Base-by-base conservation (phyloP, 805 yeast genomes). In the Saccharomyces kudriavzevii region DNA sequence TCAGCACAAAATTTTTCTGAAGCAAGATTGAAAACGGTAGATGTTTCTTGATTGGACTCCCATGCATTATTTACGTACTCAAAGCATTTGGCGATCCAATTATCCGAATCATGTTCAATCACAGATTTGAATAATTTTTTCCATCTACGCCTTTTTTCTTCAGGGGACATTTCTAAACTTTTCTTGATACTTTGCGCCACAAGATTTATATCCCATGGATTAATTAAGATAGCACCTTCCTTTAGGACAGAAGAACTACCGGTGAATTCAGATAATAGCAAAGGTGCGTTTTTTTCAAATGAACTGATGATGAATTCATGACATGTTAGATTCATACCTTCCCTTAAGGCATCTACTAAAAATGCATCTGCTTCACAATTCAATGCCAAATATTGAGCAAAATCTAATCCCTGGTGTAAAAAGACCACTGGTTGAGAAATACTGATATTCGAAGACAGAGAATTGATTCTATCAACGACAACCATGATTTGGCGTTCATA, bases 271-370 rank as follows among this genome's bases (percentile, higher is more conserved):
- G 96, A 87, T 53, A 94, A 70, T 47, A 94, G 78, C 57, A 92
- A 77, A 1, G 97, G 96, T 0, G 96, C 85, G 58, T 85, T 83
- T 54, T 81, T 80, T 45, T 79, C 81, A 22, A 75, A 71, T 1
- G 94, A 80, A 26, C 96, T 87, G 52, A 84, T 85, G 45, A 90
- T 80, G 66, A 86, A 94, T 68, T 94, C 99, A 66, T 94, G 99
- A 61, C 97, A 92, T 0, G 98, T 91, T 64, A 94, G 76, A 63
- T 94, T 94, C 90, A 94, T 87, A 26, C 99, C 99, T 69, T 94
- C 99, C 66, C 99, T 83, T 77, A 92, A 80, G 1, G 96, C 87
- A 8, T 95, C 84, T 1, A 92, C 97, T 47, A 87, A 83, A 63
- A 94, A 94, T 0, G 82, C 76, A 59, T 89, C 95, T 1, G 98